phyloP scores from a whole-genome alignment of 2,329 filamentous ascomycete genomes.

The Talaromyces sp. region DNA sequence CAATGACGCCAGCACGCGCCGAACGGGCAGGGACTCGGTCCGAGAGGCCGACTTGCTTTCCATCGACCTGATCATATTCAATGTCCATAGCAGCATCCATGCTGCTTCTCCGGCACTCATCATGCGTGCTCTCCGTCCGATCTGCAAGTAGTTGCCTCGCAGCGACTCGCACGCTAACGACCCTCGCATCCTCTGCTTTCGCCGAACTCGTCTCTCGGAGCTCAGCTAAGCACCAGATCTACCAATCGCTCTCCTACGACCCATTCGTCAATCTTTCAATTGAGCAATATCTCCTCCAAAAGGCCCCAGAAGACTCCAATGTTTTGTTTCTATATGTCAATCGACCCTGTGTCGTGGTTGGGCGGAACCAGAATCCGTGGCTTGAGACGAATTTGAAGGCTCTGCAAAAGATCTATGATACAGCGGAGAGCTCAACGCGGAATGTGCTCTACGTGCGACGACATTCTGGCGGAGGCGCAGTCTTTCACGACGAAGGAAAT shows the following conservation, averaged over 20 bases:
- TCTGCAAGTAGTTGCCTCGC: background rate
- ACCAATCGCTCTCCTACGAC: conserved; percentile 65
- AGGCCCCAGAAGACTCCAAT: conserved; percentile 66
- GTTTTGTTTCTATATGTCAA: conserved; percentile 88
- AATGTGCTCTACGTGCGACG: conserved; percentile 69
- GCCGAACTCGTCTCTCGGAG: conserved; percentile 33
- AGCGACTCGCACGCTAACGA: conserved; percentile 19
- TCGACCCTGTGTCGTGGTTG: conserved; percentile 80
- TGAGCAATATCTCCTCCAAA: conserved; percentile 83
- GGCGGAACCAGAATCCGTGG: conserved; percentile 98
- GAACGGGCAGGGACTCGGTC: background rate
- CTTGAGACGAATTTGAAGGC: conserved; percentile 74
- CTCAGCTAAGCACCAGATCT: conserved; percentile 58
- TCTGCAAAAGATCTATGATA: conserved; percentile 47
- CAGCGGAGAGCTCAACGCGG: conserved; percentile 22
- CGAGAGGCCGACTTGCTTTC: background rate
- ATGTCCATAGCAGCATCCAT: conserved; percentile 21
- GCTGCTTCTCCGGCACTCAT: conserved; percentile 27
- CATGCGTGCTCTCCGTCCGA: conserved; percentile 17
- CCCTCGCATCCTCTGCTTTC: conserved; percentile 30
- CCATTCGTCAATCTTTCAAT: conserved; percentile 90
- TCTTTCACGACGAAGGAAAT: conserved; percentile 91
- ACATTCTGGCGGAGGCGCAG: conserved; percentile 83
- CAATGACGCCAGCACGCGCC: background rate
- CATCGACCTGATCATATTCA: too few species aligned